Evolutionary conservation across 495 filamentous ascomycete genomes (phyloP), one percentile per base, ranked within the genome.

Genomic region (Daldinia caldariorum): DNA sequence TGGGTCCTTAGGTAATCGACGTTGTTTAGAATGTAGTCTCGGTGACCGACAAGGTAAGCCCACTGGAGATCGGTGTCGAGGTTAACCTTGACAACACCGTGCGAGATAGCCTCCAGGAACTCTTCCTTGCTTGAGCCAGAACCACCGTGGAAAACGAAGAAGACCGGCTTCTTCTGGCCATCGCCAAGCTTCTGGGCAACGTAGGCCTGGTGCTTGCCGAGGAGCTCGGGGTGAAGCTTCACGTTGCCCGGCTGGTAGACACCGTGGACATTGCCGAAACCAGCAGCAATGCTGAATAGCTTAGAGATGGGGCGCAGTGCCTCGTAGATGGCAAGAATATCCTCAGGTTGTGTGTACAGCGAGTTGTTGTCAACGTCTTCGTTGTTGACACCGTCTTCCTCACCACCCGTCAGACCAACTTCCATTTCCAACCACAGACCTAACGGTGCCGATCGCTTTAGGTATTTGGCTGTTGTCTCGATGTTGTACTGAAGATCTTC

Each of bases 391-490:
- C 94, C 94, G 69, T 97, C 95, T 79, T 97, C 94, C 84, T 97
- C 94, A 79, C 94, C 94, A 83, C 94, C 94, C 71, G 93, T 95
- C 79, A 95, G 93, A 76, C 92, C 94, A 73, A 96, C 94, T 83
- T 94, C 92, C 95, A 98, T 99, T 87, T 99, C 95, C 60, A 99
- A 87, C 92, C 93, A 99, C 80, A 97, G 93, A 85, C 97, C 97
- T 92, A 97, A 91, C 61, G 94, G 93, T 41, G 92, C 91, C 69
- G 89, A 91, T 68, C 94, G 89, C 88, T 97, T 90, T 39, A 97
- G 85, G 86, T 98, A 97, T 76, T 89, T 87, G 76, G 90, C 91
- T 63, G 94, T 97, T 73, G 92, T 97, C 67, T 88, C 71, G 74
- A 99, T 94, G 89, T 99, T 99, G 79, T 85, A 89, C 38, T 94